phyloP scores from a whole-genome alignment of 345 rosid species.

The Tarenaya hassleriana region DNA sequence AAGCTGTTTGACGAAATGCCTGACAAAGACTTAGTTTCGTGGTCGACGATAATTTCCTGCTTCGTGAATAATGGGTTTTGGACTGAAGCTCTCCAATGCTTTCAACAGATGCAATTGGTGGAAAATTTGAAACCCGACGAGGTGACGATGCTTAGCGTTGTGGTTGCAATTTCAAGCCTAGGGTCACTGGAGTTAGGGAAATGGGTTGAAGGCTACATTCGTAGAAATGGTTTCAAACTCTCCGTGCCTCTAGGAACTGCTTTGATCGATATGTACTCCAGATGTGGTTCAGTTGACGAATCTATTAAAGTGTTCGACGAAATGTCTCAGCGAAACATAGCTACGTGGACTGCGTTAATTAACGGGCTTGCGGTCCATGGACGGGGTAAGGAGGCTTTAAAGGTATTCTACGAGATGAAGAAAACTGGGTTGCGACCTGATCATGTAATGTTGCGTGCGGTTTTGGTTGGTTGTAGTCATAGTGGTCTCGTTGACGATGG shows the following conservation, averaged over 20 bases:
- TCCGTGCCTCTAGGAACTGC: constrained; percentile 37
- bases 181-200: constrained; percentile 43
- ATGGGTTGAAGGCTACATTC: constrained; percentile 37
- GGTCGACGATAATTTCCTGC: constrained; percentile 41
- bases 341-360: constrained; percentile 42
- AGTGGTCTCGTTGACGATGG: constrained; percentile 45
- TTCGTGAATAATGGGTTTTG: constrained; percentile 35
- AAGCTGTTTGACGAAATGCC: constrained; percentile 44
- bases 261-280: constrained; percentile 47
- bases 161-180: constrained; percentile 34
- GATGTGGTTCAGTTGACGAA: constrained; percentile 44
- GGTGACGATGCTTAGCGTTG: constrained; percentile 38
- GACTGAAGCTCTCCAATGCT: constrained; percentile 36
- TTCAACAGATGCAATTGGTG: constrained; percentile 35
- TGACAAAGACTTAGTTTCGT: constrained; percentile 37
- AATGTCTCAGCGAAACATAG: constrained; percentile 37
- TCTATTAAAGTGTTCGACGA: constrained; percentile 33
- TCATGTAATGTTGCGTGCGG: constrained; percentile 34
- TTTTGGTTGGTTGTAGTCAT: constrained; percentile 46
- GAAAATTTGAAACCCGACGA: constrained; percentile 33
- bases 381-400: constrained; percentile 27
- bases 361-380: constrained; percentile 52
- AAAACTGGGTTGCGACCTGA: constrained; percentile 33
- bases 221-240: constrained; percentile 25
- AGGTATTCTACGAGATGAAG: constrained; percentile 33